Evolutionary conservation across 306 rosid species (phyloP).

Genomic region (Parietaria judaica): DNA sequence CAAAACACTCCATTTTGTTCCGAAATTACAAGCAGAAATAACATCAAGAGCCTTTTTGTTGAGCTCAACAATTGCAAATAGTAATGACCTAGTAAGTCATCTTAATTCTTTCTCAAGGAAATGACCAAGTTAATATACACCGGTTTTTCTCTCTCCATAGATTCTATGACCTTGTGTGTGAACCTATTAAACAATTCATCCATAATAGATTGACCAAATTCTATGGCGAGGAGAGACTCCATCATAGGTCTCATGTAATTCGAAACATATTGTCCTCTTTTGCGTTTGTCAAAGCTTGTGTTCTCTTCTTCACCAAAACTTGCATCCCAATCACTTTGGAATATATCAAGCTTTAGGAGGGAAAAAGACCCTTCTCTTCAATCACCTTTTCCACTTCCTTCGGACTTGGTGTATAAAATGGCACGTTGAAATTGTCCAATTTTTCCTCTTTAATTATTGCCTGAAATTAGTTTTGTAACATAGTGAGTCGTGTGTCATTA

Average conservation of each 20-base stretch:
- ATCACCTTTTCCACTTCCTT: slow-evolving; percentile 35
- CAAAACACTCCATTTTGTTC: no score
- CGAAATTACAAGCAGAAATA: no score
- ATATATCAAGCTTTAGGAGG: slow-evolving; percentile 13
- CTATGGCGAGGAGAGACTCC: slow-evolving; percentile 29
- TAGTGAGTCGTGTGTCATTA: neutral
- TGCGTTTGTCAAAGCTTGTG: neutral
- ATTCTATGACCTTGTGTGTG: slow-evolving; percentile 8
- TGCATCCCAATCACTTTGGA: slow-evolving; percentile 27
- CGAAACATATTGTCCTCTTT: slow-evolving; percentile 17
- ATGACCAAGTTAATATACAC: slow-evolving; percentile 13
- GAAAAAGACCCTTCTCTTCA: slow-evolving; percentile 32
- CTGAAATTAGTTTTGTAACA: neutral
- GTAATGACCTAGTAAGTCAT: no score
- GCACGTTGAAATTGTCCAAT: slow-evolving; percentile 30
- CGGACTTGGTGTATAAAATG: slow-evolving; percentile 30
- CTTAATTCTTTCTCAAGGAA: slow-evolving; percentile 3
- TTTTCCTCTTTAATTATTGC: slow-evolving; percentile 30
- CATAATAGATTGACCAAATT: slow-evolving; percentile 28
- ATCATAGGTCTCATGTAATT: slow-evolving; percentile 21
- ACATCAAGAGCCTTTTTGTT: no score
- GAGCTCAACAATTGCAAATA: no score
- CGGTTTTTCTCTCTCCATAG: slow-evolving; percentile 18
- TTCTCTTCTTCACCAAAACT: slow-evolving; percentile 13
- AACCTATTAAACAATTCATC: slow-evolving; percentile 35